Base-by-base conservation (phyloP, 2,329 filamentous ascomycete genomes). In the Arthrobotrys iridis region DNA sequence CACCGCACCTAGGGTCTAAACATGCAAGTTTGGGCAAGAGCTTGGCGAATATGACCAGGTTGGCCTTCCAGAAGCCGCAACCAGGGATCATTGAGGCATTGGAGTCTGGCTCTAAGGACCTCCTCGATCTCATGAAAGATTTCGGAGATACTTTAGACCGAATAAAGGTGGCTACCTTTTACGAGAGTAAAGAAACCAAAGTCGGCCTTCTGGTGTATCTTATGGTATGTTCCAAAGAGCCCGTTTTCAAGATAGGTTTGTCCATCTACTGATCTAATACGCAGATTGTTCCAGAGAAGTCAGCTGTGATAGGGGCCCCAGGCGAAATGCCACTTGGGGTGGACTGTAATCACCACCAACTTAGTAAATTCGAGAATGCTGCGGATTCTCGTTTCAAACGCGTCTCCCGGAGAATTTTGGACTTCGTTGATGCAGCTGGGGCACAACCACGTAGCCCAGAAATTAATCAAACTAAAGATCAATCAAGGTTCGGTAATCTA, bases 91-190 rank as follows among this genome's bases (percentile, higher is more conserved):
- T 77, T 30, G 62, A 76, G 18, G 75, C 63, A 15, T 50, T 77
- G 18, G 37, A 75, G 10, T 37, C 43, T 18, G 50, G 70, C 8
- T 76, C 64, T 20, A 59, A 60, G 15, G 33, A 59, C 10, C 45
- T 77, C 8, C 71, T 70, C 37, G 65, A 46, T n/a, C 55, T 76
- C 28, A 60, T 64, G 2, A 71, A 72, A 22, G 58, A 50, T 4
- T 77, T 77, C 46, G 58, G 71, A 1, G 58, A 70, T 40, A 52
- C 70, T 2, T 24, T 70, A 43, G 71, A 64, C 4, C 28, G 33
- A n/a, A 71, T 77, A 22, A 30, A 46, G 13, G 55, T 77, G 24
- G 28, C 70, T 37, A 77, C 75, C 1, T 30, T 76, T 18, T 76
- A 52, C 5, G 75, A 77, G 10, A 46, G 22, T 4, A 15, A 10